Base-by-base conservation (phyloP, 1,284 basidiomycete species). In the Cryptococcus deneoformans region DNA sequence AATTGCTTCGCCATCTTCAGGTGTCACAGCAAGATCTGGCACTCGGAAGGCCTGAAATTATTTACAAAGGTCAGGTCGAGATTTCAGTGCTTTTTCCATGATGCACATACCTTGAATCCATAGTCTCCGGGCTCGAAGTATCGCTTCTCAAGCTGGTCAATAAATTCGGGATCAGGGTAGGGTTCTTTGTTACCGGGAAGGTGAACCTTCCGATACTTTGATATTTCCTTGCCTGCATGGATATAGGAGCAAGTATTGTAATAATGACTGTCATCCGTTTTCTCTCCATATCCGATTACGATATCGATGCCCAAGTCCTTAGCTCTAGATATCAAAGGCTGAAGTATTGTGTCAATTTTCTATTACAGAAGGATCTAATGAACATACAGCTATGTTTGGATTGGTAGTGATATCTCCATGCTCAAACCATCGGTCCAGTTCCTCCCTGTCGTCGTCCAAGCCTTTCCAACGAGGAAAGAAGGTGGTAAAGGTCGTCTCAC, bases 91-190 rank as follows among this genome's bases (percentile, higher is more conserved):
- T 20, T 36, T 38, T 50, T 20, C 48, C 48, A 50, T 50, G 7
- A 50, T 29, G 3, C 29, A 29, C 29, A 29, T 29, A 29, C 29
- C 29, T 56, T 53, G 48, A 66, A 66, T 11, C 62, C 62, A 16
- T 62, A 52, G 49, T 66, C 52, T n/a, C 64, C 64, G 1, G 62
- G 62, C 38, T 48, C 46, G 46, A 64, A 66, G 49, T 64, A 64
- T 14, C 63, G 47, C 48, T 66, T 66, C 62, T 66, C 64, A 35
- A 66, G 62, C 54, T 66, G 64, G 39, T 66, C 64, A 5, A 61
- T 62, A 34, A 51, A 52, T 6, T 56, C 42, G 12, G 47, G 42
- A 29, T 54, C 51, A 11, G 37, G 38, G 54, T 60, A 66, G 7
- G 64, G 64, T 57, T 66, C 60, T 20, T 46, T 35, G 37, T 54